Conservation (phyloP, 1,139 yeast species). For the Pneumocystis canis region DNA sequence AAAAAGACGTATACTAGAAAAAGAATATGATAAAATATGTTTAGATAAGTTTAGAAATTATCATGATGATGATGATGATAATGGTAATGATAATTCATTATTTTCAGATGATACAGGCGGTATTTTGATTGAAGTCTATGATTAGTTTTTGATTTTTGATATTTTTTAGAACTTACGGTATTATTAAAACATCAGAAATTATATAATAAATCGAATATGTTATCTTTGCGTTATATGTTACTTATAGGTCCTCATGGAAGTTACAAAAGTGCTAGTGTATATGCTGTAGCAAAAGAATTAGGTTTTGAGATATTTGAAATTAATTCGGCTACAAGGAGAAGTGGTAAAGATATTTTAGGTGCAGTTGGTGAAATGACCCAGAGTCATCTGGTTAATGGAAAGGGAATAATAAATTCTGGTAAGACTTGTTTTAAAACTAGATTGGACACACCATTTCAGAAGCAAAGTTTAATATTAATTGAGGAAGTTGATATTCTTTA, state of each 20-base stretch:
- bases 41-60: neutral
- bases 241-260: constrained; percentile 59
- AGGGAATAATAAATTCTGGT: constrained; percentile 16
- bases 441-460: constrained; percentile 13
- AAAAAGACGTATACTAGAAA: neutral
- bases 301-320: constrained; percentile 71
- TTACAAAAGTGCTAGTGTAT: constrained; percentile 66
- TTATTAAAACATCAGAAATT: neutral
- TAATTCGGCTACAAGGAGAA: constrained; percentile 56
- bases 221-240: constrained; percentile 29
- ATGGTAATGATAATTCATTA: neutral
- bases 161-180: neutral
- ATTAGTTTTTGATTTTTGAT: neutral
- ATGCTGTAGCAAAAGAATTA: constrained; percentile 50
- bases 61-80: constrained; percentile 1
- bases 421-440: constrained; percentile 15
- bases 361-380: constrained; percentile 68
- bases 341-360: constrained; percentile 53
- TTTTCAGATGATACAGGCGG: neutral
- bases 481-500: constrained; percentile 80
- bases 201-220: constrained; percentile 7
- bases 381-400: constrained; percentile 58
- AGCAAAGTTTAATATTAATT: constrained; percentile 40
- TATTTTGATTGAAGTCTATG: neutral
- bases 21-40: neutral